Evolutionary conservation across 2,329 filamentous ascomycete species (phyloP), one percentile per base, ranked within the genome.

Genomic region (Phaeosphaeriaceae sp.): DNA sequence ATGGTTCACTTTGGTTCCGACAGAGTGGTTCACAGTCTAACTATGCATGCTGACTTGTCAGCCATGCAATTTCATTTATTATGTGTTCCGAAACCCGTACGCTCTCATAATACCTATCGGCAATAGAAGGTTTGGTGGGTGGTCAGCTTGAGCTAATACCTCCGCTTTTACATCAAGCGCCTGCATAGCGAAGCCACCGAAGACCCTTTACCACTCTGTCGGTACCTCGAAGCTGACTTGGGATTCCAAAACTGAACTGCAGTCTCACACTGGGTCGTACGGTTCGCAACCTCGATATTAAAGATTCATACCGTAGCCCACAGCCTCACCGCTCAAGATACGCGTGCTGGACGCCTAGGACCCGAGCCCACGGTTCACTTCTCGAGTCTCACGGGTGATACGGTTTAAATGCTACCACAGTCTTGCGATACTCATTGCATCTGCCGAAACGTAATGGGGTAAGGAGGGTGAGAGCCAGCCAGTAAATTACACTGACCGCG

Each of bases 41-140:
- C 43, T 53, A 49, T 60, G 54, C 62, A 32, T 60, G 61, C 62
- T 67, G 46, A 70, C 56, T 44, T 54, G 61, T 70, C 65, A 70
- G 64, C 61, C 66, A 50, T 50, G 47, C 39, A 42, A 52, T 43
- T 51, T 58, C 47, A 55, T 58, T 32, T 57, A 48, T 52, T 52
- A 40, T 50, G 54, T 57, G 34, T 41, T 54, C 50, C 50, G 34
- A 43, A 26, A 30, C 33, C 35, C 44, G 45, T 58, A 47, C 58
- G 33, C 45, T 35, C 46, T 48, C 35, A 42, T 20, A 44, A 60
- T 56, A 50, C 49, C 53, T n/a, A 56, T 42, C 52, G 34, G 35
- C 42, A 34, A n/a, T 46, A 37, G 21, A 26, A 13, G 28, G 35
- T 44, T 37, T 38, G 20, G 23, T 39, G 48, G 58, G 60, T 68